Base-by-base conservation (phyloP, 192 early-diverging fungal species). In the Mortierella antarctica region DNA sequence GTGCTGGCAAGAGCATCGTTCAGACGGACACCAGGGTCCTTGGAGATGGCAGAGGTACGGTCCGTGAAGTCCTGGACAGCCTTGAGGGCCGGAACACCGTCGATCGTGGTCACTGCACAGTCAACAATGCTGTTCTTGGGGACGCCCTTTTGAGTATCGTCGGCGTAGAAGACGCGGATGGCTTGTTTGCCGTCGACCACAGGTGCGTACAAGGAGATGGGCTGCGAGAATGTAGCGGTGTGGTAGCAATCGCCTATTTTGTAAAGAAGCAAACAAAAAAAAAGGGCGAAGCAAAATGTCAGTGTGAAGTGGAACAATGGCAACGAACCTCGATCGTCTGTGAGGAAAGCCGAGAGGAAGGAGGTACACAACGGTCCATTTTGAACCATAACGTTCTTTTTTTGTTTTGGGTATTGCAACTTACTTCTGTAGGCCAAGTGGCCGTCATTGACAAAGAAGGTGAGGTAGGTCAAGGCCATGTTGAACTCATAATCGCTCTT, bases 11-110 rank as follows among this genome's bases (percentile, higher is more conserved):
- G 62, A 60, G 82, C 82, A 52, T 78, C 67, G 56, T 83, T 83
- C 3, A 83, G 75, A 63, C 82, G 74, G 44, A 83, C 82, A 70
- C 82, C 82, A 20, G 71, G 74, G 48, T 83, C 82, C 68, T 83
- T 83, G 44, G 82, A 83, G 39, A 83, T 71, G 31, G 71, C 70
- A 0, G 75, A 58, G n/a, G 66, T 83, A 31, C 75, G 70, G 41
- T 78, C 74, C 7, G 82, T 68, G 50, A 66, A 78, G 8, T 73
- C 62, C 15, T 72, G 74, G 52, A 83, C 51, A 47, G 64, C 71
- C 39, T 78, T 57, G 20, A 83, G 45, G 18, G 82, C 82, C 7
- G 74, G 74, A 7, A 65, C 57, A n/a, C 82, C 82, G 48, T 83
- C 74, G 21, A 83, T 83, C 12, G 55, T 62, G 9, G 45, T 66